Evolutionary conservation across 768 basidiomycete genomes (phyloP).

Genomic region (Amanita polypyramis): DNA sequence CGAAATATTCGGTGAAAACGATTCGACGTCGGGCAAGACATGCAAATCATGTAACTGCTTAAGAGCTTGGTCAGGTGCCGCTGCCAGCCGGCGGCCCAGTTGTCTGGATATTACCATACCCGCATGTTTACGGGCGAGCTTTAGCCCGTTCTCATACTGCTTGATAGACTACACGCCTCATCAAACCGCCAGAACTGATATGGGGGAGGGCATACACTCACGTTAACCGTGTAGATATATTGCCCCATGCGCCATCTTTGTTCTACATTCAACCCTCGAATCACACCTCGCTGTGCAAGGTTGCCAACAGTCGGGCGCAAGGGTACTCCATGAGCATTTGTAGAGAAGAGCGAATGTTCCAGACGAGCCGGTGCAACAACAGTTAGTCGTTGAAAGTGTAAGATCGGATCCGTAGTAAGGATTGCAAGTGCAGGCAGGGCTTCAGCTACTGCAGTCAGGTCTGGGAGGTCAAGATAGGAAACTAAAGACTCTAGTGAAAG

Average conservation of each 20-base stretch:
- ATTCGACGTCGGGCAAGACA: conserved; percentile 56
- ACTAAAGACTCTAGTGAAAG: conserved; percentile 25
- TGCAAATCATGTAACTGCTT: conserved; percentile 36
- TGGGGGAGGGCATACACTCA: conserved; percentile 20
- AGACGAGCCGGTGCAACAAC: conserved; percentile 61
- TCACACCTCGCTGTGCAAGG: conserved; percentile 58
- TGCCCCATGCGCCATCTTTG: conserved; percentile 53
- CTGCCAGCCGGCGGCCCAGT: conserved; percentile 34
- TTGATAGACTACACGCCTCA: conserved; percentile 38
- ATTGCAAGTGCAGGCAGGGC: conserved; percentile 34
- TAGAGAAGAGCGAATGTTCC: conserved; percentile 53
- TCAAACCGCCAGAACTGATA: conserved; percentile 7
- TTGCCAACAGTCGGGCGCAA: conserved; percentile 59
- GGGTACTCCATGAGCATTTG: conserved; percentile 40
- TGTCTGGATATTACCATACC: conserved; percentile 41
- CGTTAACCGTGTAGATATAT: conserved; percentile 55
- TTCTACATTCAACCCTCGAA: conserved; percentile 58
- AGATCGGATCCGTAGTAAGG: conserved; percentile 49
- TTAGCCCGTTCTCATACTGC: conserved; percentile 53
- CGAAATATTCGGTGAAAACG: conserved; percentile 43
- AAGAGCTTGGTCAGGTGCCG: conserved; percentile 24
- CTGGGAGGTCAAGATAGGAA: conserved; percentile 65
- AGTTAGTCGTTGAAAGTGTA: conserved; percentile 51
- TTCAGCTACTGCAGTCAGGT: conserved; percentile 44
- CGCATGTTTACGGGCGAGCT: conserved; percentile 44